Evolutionary conservation across 1,139 yeast species (phyloP).

Genomic region (Petasospora rhodanensis): DNA sequence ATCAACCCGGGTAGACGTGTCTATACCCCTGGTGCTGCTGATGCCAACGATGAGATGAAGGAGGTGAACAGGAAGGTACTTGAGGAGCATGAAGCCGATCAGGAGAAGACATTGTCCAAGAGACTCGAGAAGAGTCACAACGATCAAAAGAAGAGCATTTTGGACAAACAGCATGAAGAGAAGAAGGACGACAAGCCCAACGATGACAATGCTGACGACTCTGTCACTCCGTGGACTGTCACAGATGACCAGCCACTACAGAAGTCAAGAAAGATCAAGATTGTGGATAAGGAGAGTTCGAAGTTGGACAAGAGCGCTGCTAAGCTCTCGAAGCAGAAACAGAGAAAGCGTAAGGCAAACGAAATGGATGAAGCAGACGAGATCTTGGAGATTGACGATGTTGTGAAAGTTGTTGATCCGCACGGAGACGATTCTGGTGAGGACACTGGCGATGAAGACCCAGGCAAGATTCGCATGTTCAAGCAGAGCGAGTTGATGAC

Average conservation of each 20-base stretch:
- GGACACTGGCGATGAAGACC: constrained; percentile 28
- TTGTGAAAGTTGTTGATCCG: constrained; percentile 36
- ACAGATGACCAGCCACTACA: constrained; percentile 35
- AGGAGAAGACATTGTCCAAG: constrained; percentile 41
- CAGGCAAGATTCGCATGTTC: constrained; percentile 43
- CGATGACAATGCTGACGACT: no score
- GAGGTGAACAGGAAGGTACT: constrained; percentile 38
- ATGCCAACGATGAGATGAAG: constrained; percentile 39
- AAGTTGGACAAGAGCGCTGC: constrained; percentile 39
- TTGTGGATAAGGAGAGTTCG: constrained; percentile 57
- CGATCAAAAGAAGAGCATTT: constrained; percentile 6
- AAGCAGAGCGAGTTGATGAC: constrained; percentile 77
- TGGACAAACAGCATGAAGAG: constrained; percentile 6
- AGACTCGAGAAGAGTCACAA: constrained; percentile 31
- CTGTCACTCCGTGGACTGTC: constrained; percentile 67
- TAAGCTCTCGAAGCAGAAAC: constrained; percentile 43
- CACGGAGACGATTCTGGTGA: constrained; percentile 36
- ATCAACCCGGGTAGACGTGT: constrained; percentile 45
- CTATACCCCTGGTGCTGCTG: constrained; percentile 66
- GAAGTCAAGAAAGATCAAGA: constrained; percentile 49
- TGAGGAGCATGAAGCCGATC: constrained; percentile 54
- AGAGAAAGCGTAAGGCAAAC: constrained; percentile 36
- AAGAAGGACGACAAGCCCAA: constrained; percentile 6
- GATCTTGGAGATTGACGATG: constrained; percentile 44
- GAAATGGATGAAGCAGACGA: constrained; percentile 33